Evolutionary conservation across 805 yeast genomes (phyloP).

Genomic region (Saccharomycopsis schoenii): DNA sequence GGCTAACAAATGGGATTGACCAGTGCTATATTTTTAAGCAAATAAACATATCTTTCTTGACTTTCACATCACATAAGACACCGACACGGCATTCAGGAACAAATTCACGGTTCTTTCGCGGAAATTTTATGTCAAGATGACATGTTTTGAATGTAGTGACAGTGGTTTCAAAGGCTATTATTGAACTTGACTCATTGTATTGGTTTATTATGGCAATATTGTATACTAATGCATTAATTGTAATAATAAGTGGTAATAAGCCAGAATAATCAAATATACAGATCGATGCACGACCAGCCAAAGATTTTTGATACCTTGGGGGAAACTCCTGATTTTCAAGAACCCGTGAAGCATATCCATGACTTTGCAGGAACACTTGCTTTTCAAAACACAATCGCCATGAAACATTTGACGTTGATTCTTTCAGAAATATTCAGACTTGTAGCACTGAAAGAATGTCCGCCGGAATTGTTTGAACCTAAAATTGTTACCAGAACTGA

Average conservation of each 20-base stretch:
- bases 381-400: slow-evolving; percentile 38
- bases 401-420: slow-evolving; percentile 29
- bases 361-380: slow-evolving; percentile 31
- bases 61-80: no score
- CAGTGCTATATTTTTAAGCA: no score
- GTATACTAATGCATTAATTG: no score
- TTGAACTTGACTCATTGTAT: no score
- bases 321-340: slow-evolving; percentile 20
- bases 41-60: no score
- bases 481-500: slow-evolving; percentile 21
- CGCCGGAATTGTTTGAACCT: slow-evolving; percentile 21
- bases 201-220: no score
- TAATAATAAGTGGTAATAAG: no score
- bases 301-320: slow-evolving; percentile 14
- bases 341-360: slow-evolving; percentile 37
- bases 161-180: no score
- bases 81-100: not conserved
- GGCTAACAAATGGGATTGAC: no score
- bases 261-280: no score
- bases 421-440: slow-evolving; percentile 30
- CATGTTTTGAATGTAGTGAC: no score
- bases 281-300: slow-evolving; percentile 14
- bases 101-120: not conserved
- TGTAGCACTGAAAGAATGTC: slow-evolving; percentile 29
- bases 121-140: no score